phyloP scores from a whole-genome alignment of 2,329 filamentous ascomycete species.

The Albophoma yamanashiensis region DNA sequence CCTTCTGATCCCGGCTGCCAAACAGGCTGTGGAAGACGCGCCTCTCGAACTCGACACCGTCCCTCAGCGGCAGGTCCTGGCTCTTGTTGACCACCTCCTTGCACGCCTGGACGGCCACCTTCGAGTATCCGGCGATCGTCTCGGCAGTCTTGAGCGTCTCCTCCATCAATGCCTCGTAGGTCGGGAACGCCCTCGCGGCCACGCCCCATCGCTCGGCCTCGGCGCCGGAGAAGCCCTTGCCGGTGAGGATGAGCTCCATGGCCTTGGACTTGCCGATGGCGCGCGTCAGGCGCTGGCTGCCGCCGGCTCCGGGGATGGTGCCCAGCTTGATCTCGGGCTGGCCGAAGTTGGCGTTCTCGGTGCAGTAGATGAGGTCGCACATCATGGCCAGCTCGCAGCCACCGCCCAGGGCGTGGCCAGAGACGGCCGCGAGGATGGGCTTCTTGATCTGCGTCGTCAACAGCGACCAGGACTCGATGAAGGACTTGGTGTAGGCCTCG shows the following conservation, averaged over 20 bases:
- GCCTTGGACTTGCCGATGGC: conserved; percentile 76
- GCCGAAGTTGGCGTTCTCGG: conserved; percentile 76
- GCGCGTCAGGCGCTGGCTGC: conserved; percentile 76
- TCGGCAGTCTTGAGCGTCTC: conserved; percentile 74
- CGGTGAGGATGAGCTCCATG: conserved; percentile 87
- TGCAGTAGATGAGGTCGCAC: conserved; percentile 93
- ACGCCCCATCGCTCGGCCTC: conserved; percentile 88
- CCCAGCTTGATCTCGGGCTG: conserved; percentile 97
- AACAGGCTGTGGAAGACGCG: conserved; percentile 89
- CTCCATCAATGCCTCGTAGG: conserved; percentile 71
- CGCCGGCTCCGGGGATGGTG: conserved; percentile 83
- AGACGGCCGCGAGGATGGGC: conserved; percentile 87
- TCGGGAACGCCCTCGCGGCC: conserved; percentile 71
- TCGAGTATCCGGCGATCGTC: conserved; percentile 78
- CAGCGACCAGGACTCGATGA: conserved; percentile 91
- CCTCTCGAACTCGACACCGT: conserved; percentile 92
- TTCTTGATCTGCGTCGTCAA: conserved; percentile 81
- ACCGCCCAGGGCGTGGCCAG: conserved; percentile 87
- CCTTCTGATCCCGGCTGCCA: conserved; percentile 93
- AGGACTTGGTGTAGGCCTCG: conserved; percentile 76
- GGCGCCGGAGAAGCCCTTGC: conserved; percentile 69
- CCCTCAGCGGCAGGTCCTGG: conserved; percentile 76
- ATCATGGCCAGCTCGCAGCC: conserved; percentile 97
- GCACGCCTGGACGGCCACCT: conserved; percentile 75
- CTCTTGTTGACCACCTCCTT: conserved; percentile 99